phyloP scores from a whole-genome alignment of 1,284 basidiomycete species.

The Peniophora sp. region DNA sequence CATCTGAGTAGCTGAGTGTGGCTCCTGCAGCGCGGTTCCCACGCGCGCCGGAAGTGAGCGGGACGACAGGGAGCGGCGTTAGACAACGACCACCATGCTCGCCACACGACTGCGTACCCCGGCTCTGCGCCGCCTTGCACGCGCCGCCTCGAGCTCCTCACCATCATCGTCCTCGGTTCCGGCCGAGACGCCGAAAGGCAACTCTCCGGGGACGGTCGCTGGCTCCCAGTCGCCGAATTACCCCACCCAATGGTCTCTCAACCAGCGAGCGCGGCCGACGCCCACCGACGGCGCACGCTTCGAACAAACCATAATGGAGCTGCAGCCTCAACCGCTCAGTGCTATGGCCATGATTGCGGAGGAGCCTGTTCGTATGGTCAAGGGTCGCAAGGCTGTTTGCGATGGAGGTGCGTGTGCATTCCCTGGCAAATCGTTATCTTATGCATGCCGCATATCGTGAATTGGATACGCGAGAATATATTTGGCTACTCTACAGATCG shows the following conservation, averaged over 20 bases:
- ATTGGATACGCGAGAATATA: background rate
- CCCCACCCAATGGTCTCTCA: constrained; percentile 70
- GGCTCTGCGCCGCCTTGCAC: constrained; percentile 19
- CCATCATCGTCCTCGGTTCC: constrained; percentile 12
- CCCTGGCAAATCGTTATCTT: background rate
- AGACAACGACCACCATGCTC: constrained; percentile 24
- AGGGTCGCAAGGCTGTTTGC: constrained; percentile 80
- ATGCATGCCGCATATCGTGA: background rate
- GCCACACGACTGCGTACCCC: constrained; percentile 26
- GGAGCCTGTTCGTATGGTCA: constrained; percentile 78
- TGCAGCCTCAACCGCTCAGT: constrained; percentile 86
- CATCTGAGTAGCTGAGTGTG: too few relatives aligned
- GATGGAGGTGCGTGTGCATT: constrained; percentile 74
- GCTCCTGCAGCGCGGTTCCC: constrained; percentile 8
- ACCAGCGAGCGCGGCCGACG: constrained; percentile 56
- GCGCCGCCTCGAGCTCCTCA: constrained; percentile 25
- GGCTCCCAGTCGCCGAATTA: constrained; percentile 69
- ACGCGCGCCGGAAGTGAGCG: too few relatives aligned
- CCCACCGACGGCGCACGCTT: constrained; percentile 67
- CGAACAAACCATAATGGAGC: constrained; percentile 81
- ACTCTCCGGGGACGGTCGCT: background rate
- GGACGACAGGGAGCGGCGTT: background rate
- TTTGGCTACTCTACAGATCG: too few relatives aligned
- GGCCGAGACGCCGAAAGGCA: background rate
- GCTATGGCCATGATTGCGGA: constrained; percentile 87